Percentiles rank a stretch among this genome's conserved stretches.
Conservation (phyloP, 495 filamentous ascomycete species). For the Penicillium fimorum region DNA sequence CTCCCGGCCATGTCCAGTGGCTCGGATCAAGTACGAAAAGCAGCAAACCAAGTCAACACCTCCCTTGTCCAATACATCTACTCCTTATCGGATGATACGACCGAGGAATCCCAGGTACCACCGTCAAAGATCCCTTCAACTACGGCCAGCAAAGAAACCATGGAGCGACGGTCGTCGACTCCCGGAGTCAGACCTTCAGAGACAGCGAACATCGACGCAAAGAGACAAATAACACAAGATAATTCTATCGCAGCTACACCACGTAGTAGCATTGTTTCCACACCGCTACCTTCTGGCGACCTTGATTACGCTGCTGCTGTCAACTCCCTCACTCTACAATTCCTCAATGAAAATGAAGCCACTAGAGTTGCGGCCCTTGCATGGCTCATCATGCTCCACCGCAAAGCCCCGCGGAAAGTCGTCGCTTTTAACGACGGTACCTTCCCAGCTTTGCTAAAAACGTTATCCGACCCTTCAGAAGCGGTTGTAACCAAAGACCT, state of each 20-base stretch:
- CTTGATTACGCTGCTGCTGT: slow-evolving; percentile 98
- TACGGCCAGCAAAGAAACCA: slow-evolving; percentile 48
- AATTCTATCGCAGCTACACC: slow-evolving; percentile 48
- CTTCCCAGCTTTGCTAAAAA: slow-evolving; percentile 94
- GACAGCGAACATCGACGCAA: slow-evolving; percentile 27
- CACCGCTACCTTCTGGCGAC: slow-evolving; percentile 54
- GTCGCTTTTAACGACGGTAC: slow-evolving; percentile 96
- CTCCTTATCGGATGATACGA: slow-evolving; percentile 75
- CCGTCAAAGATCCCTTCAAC: slow-evolving; percentile 39
- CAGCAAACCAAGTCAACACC: slow-evolving; percentile 83
- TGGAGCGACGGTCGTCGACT: slow-evolving; percentile 54
- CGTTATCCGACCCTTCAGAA: slow-evolving; percentile 91
- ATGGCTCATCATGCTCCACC: slow-evolving; percentile 97
- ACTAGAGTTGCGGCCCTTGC: slow-evolving; percentile 90
- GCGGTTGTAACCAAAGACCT: slow-evolving; percentile 94
- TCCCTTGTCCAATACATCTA: slow-evolving; percentile 90
- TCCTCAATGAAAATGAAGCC: slow-evolving; percentile 94
- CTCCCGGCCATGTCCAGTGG: slow-evolving; percentile 93
- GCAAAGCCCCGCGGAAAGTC: slow-evolving; percentile 89
- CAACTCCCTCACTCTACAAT: slow-evolving; percentile 87
- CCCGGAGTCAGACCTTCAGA: slow-evolving; percentile 46
- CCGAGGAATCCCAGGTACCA: slow-evolving; percentile 38
- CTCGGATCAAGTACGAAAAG: slow-evolving; percentile 81
- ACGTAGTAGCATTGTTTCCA: slow-evolving; percentile 40
- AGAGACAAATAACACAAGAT: slow-evolving; percentile 37